Percentiles rank a stretch among this genome's conserved stretches.
Conservation (phyloP, 2,329 filamentous ascomycete species). For the Calonectria fujianensis region DNA sequence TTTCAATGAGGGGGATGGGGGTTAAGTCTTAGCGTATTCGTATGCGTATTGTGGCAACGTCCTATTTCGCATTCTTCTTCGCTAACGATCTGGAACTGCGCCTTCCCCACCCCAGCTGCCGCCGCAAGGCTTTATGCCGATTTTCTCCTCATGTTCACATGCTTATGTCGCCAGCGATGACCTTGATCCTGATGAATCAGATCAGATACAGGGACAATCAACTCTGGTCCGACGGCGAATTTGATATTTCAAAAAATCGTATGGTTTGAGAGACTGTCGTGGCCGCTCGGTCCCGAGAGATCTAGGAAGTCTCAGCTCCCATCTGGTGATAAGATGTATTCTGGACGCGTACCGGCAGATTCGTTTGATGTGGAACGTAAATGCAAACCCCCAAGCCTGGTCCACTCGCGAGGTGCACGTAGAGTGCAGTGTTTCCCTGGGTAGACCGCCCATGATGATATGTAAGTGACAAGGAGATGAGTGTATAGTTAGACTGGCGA, state of each 20-base stretch:
- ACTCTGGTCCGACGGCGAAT: conserved; percentile 9
- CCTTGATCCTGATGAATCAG: conserved; percentile 3
- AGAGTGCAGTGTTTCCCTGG: not conserved
- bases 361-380: not conserved
- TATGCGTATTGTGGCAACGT: conserved; percentile 23
- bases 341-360: not conserved
- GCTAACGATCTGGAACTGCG: not conserved
- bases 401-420: not conserved
- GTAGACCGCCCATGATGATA: not conserved
- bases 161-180: not conserved
- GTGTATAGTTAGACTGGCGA: too few species aligned
- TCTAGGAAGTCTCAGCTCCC: not conserved
- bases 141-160: conserved; percentile 27
- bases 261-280: conserved; percentile 7
- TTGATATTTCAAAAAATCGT: conserved; percentile 35
- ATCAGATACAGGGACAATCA: conserved; percentile 8
- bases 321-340: not conserved
- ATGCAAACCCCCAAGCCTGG: not conserved
- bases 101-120: conserved; percentile 6
- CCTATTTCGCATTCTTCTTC: conserved; percentile 36
- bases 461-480: not conserved
- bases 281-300: conserved; percentile 10
- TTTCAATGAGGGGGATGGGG: conserved; percentile 26
- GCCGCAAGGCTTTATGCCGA: conserved; percentile 12
- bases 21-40: conserved; percentile 40